Conservation (phyloP, 495 filamentous ascomycete genomes). For the Lepraria neglecta region DNA sequence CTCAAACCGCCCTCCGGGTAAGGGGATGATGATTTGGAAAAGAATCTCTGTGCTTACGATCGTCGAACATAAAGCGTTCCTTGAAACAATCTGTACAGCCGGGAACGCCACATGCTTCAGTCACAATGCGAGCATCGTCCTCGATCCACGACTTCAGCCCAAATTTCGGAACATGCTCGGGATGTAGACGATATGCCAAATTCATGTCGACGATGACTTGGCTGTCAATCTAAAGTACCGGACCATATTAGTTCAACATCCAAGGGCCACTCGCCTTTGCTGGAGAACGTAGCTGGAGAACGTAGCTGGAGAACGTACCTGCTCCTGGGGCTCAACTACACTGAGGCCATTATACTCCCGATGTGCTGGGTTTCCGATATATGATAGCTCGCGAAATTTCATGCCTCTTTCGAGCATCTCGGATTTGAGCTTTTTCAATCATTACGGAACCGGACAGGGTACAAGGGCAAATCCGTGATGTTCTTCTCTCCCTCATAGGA, state of each 20-base stretch:
- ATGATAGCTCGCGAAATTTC: conserved; percentile 33
- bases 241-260: not conserved
- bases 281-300: no score
- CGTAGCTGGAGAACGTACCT: conserved; percentile 6
- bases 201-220: conserved; percentile 47
- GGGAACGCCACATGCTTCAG: conserved; percentile 20
- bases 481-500: conserved; percentile 36
- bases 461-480: conserved; percentile 34
- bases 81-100: conserved; percentile 23
- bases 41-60: conserved; percentile 21
- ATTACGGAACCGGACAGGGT: conserved; percentile 32
- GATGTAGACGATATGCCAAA: conserved; percentile 34
- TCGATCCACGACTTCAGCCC: conserved; percentile 22
- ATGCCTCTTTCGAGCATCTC: conserved; percentile 33
- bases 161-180: conserved; percentile 18
- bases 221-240: conserved; percentile 35
- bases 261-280: not conserved
- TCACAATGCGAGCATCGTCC: conserved; percentile 18
- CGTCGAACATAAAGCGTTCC: conserved; percentile 24
- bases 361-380: conserved; percentile 27
- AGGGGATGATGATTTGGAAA: no score
- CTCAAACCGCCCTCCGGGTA: no score
- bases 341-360: conserved; percentile 42
- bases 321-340: conserved; percentile 31
- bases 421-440: conserved; percentile 22